Percentiles rank a stretch among this genome's conserved stretches.
Conservation (phyloP, 1,284 basidiomycete species). For the Fistulinella cinereoalba region DNA sequence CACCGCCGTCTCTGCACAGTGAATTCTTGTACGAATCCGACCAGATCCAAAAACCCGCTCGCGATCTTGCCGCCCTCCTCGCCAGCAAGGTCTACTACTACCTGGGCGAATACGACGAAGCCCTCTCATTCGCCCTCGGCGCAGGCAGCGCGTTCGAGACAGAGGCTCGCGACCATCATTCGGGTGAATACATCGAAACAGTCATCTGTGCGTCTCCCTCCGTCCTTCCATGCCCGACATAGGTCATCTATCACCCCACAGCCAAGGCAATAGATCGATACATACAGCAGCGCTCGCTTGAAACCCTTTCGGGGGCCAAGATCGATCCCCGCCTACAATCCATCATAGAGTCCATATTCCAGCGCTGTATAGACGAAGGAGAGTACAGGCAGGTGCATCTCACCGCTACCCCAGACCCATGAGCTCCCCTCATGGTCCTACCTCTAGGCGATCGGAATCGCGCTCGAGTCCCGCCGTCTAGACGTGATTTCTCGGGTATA, state of each 20-base stretch:
- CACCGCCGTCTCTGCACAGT: slow-evolving; percentile 42
- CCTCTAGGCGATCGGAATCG: slow-evolving; percentile 85
- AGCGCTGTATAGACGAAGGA: slow-evolving; percentile 78
- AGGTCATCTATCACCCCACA: slow-evolving; percentile 32
- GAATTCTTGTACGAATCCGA: slow-evolving; percentile 87
- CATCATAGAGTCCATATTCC: slow-evolving; percentile 87
- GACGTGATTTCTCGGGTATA: slow-evolving; percentile 83
- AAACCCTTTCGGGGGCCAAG: slow-evolving; percentile 47
- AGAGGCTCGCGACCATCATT: slow-evolving; percentile 58
- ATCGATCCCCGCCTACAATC: slow-evolving; percentile 75
- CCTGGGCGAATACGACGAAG: slow-evolving; percentile 91
- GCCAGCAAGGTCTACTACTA: slow-evolving; percentile 97
- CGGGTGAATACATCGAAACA: slow-evolving; percentile 90
- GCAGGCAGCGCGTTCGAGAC: slow-evolving; percentile 84
- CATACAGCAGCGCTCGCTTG: slow-evolving; percentile 59
- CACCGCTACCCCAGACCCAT: not conserved
- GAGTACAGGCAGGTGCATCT: slow-evolving; percentile 83
- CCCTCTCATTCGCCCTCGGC: slow-evolving; percentile 87
- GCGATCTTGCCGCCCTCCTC: slow-evolving; percentile 81
- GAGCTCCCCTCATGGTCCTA: slow-evolving; percentile 8
- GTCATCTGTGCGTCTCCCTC: slow-evolving; percentile 71
- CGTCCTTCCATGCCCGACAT: not conserved
- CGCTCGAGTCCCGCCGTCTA: slow-evolving; percentile 83
- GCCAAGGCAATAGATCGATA: slow-evolving; percentile 95
- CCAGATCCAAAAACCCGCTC: slow-evolving; percentile 67